A percentile compares a stretch with the other conserved stretches of the same genome.
Evolutionary conservation across 2,329 filamentous ascomycete genomes (phyloP).

Genomic region (Pestalotiopsis sp.): DNA sequence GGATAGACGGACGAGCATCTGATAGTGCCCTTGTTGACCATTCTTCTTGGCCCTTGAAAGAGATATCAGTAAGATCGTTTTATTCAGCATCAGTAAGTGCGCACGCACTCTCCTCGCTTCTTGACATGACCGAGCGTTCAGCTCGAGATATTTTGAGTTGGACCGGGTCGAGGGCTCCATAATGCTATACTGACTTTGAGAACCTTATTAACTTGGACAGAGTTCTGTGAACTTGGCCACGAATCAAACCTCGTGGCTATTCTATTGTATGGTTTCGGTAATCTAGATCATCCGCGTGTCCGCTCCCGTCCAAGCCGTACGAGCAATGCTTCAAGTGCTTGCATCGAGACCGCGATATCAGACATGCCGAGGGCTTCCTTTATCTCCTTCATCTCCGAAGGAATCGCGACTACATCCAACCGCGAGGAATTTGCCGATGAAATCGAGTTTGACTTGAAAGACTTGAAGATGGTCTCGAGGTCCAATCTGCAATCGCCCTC

Average conservation of each 20-base stretch:
- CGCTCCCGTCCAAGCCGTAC: not conserved
- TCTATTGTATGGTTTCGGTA: not conserved
- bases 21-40: not conserved
- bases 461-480: slow-evolving; percentile 20
- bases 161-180: slow-evolving; percentile 3
- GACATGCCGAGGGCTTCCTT: slow-evolving; percentile 1
- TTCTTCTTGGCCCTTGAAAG: not conserved
- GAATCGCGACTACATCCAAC: not conserved
- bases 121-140: not conserved
- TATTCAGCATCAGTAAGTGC: not conserved
- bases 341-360: slow-evolving; percentile 3
- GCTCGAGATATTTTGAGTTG: not conserved
- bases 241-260: not conserved
- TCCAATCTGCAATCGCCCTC: slow-evolving; percentile 24
- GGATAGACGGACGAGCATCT: not conserved
- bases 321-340: not conserved
- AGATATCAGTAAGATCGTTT: not conserved
- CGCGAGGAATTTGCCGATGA: not conserved
- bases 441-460: slow-evolving; percentile 4
- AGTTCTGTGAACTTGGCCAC: not conserved
- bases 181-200: not conserved
- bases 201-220: not conserved
- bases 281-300: not conserved
- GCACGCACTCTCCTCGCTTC: not conserved
- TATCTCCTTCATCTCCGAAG: slow-evolving; percentile 2